Conservation (phyloP, 192 early-diverging fungal genomes). For the Dissophora ornata region DNA sequence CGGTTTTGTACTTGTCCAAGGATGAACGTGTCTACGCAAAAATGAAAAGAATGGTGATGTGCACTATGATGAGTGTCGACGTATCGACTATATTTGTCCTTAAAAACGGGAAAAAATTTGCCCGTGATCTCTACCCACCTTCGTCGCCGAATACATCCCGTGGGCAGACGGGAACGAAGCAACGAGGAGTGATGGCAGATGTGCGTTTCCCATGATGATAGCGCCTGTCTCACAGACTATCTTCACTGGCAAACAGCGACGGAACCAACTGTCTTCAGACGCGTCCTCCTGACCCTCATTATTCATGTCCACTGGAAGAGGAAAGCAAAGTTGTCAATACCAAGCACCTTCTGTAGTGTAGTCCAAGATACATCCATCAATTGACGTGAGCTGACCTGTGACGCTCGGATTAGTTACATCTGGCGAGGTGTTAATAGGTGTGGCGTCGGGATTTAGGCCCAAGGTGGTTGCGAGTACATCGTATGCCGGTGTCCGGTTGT, state of each 20-base stretch:
- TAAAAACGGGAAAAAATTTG: no score
- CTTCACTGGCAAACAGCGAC: conserved; percentile 73
- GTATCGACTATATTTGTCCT: no score
- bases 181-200: conserved; percentile 71
- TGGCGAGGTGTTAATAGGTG: conserved; percentile 5
- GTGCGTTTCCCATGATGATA: conserved; percentile 76
- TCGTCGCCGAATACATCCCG: conserved; percentile 66
- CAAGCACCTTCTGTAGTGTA: not conserved
- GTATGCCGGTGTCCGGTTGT: conserved; percentile 81
- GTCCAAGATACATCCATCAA: not conserved
- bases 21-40: conserved; percentile 59
- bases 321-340: not conserved
- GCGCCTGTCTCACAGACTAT: conserved; percentile 72
- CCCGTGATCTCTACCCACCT: conserved; percentile 28
- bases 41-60: no score
- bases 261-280: conserved; percentile 60
- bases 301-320: conserved; percentile 49
- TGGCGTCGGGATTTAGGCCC: conserved; percentile 41
- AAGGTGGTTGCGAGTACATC: conserved; percentile 63
- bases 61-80: no score
- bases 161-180: conserved; percentile 65
- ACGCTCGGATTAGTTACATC: conserved; percentile 31
- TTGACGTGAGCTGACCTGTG: conserved; percentile 21
- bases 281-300: conserved; percentile 20
- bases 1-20: conserved; percentile 69